Evolutionary conservation across 225 moss, liverwort and hornwort species (phyloP).

Genomic region (Physcomitrellopsis africana): DNA sequence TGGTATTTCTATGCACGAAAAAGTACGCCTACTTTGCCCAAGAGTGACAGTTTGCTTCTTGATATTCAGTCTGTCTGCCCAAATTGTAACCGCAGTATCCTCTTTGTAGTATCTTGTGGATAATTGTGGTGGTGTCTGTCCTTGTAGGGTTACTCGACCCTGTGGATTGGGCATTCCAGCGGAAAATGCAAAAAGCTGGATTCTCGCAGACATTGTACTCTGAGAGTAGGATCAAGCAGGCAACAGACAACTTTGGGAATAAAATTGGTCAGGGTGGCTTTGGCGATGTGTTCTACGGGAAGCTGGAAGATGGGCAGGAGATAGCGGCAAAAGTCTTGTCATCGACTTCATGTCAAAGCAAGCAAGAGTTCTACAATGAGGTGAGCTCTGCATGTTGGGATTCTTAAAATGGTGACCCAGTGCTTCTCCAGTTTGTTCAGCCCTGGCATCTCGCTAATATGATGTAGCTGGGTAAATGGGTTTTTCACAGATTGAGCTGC

Average conservation of each 20-base stretch:
- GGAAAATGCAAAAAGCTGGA: not conserved
- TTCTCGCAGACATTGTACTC: constrained; percentile 8
- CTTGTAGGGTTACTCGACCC: constrained; percentile 8
- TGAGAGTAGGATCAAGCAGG: constrained; percentile 27
- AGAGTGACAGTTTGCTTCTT: not conserved
- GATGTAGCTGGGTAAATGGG: not conserved
- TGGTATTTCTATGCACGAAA: not conserved
- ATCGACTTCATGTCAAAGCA: constrained; percentile 33
- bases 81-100: not conserved
- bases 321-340: constrained; percentile 53
- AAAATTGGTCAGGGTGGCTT: constrained; percentile 56
- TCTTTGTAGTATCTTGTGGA: not conserved
- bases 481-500: constrained; percentile 44
- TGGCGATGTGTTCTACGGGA: constrained; percentile 50
- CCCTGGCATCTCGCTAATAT: not conserved
- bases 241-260: constrained; percentile 32
- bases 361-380: constrained; percentile 43
- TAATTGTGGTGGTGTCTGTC: not conserved
- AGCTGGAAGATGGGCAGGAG: constrained; percentile 43
- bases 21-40: not conserved
- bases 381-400: not conserved
- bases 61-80: not conserved
- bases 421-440: not conserved
- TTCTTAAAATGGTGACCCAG: not conserved
- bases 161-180: constrained; percentile 11